Conservation (phyloP, 2,329 filamentous ascomycete species). For the Didymella arachidicola region DNA sequence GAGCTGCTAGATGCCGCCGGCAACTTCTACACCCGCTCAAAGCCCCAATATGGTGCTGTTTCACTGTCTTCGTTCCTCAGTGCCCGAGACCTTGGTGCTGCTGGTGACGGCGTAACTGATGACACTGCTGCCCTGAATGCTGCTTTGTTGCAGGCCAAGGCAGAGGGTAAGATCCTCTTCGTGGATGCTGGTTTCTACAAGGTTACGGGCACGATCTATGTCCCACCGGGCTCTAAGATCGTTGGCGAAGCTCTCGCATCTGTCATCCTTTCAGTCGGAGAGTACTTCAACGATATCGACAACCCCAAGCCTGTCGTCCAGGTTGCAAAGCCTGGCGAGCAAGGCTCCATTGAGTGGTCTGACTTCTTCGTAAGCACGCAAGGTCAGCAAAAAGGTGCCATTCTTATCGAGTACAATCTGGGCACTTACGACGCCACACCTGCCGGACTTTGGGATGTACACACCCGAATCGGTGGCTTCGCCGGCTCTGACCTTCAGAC, state of each 20-base stretch:
- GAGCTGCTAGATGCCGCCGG: slow-evolving; percentile 55
- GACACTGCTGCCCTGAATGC: slow-evolving; percentile 82
- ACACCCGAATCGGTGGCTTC: slow-evolving; percentile 82
- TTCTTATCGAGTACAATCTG: slow-evolving; percentile 78
- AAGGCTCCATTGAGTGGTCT: slow-evolving; percentile 72
- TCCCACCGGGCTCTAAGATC: slow-evolving; percentile 76
- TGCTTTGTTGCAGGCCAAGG: slow-evolving; percentile 69
- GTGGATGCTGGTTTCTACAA: slow-evolving; percentile 66
- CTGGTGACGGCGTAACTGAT: slow-evolving; percentile 83
- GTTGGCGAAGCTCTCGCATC: slow-evolving; percentile 86
- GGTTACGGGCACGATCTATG: slow-evolving; percentile 61
- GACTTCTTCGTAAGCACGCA: slow-evolving; percentile 76
- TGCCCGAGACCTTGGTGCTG: slow-evolving; percentile 61
- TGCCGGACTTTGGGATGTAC: slow-evolving; percentile 84
- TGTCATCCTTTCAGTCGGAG: slow-evolving; percentile 78
- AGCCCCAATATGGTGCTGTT: slow-evolving; percentile 58
- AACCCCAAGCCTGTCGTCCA: slow-evolving; percentile 71
- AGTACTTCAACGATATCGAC: slow-evolving; percentile 55
- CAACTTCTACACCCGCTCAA: slow-evolving; percentile 61
- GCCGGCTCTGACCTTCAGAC: slow-evolving; percentile 80
- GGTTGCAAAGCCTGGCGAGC: slow-evolving; percentile 70
- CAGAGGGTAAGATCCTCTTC: slow-evolving; percentile 63
- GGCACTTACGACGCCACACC: slow-evolving; percentile 62
- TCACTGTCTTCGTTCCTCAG: slow-evolving; percentile 69
- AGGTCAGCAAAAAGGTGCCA: slow-evolving; percentile 71